Conservation (phyloP, 2,329 filamentous ascomycete species). For the Parastagonospora avenae region DNA sequence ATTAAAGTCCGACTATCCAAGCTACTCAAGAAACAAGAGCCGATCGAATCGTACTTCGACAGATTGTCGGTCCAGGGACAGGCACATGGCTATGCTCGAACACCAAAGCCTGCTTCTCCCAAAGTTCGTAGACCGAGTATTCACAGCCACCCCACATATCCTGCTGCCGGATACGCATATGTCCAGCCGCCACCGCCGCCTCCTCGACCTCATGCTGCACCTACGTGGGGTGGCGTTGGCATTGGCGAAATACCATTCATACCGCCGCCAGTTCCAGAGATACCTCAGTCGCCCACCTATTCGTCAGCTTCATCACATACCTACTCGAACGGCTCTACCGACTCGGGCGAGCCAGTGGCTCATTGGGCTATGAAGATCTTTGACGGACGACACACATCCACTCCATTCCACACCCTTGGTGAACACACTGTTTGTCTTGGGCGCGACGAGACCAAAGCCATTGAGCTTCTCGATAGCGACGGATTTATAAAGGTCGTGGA, state of each 20-base stretch:
- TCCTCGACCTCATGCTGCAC: constrained; percentile 22
- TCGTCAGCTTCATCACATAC: constrained; percentile 51
- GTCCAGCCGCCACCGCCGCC: constrained; percentile 11
- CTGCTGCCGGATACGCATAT: constrained; percentile 19
- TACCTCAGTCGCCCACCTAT: constrained; percentile 49
- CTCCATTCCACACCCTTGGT: constrained; percentile 42
- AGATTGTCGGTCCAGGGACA: constrained; percentile 32
- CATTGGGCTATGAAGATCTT: constrained; percentile 55
- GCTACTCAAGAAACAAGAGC: constrained; percentile 44
- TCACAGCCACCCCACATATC: constrained; percentile 34
- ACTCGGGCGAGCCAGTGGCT: constrained; percentile 35
- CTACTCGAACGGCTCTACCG: constrained; percentile 43
- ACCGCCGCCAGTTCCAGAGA: constrained; percentile 45
- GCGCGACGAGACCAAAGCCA: constrained; percentile 40
- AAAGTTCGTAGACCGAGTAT: constrained; percentile 34
- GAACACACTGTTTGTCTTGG: constrained; percentile 43
- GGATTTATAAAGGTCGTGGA: constrained; percentile 50
- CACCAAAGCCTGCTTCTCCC: constrained; percentile 36
- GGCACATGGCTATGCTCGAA: constrained; percentile 21
- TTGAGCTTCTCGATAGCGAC: constrained; percentile 44
- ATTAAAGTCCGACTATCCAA: constrained; percentile 34
- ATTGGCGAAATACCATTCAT: constrained; percentile 40
- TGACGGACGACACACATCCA: constrained; percentile 48
- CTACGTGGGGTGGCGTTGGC: constrained; percentile 17
- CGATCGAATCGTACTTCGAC: constrained; percentile 41